These are phyloP conservation scores for Echinosophora koreensis DNA, from an alignment of 306 rosid genomes.

Conservation along the genomic window DNA sequence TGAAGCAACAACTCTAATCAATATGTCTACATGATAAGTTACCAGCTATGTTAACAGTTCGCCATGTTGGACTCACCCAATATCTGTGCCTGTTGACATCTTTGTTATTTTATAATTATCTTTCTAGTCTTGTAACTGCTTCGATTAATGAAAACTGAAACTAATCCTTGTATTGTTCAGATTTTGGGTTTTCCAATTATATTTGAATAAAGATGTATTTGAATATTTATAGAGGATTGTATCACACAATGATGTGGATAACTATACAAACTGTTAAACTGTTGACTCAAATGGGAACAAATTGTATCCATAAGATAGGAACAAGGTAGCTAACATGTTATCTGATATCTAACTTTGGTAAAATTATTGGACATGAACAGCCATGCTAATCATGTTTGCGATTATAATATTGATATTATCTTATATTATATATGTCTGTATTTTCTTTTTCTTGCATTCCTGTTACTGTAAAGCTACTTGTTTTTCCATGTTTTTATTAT, in stretches of 20 bases:
- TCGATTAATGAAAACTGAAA: not conserved
- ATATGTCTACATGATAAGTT: not conserved
- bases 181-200: not conserved
- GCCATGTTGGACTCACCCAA: not conserved
- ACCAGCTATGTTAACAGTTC: not conserved
- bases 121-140: not conserved
- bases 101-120: too few relatives aligned
- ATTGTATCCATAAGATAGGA: not conserved
- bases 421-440: not conserved
- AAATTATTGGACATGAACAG: not conserved
- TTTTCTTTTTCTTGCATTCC: conserved; percentile 17
- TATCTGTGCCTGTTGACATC: not conserved
- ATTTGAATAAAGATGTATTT: not conserved
- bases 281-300: not conserved
- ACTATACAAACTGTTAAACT: not conserved
- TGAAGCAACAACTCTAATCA: not conserved
- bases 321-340: conserved; percentile 10
- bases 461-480: conserved; percentile 1
- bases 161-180: not conserved
- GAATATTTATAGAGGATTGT: not conserved
- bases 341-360: conserved; percentile 10
- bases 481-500: conserved; percentile 1
- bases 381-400: conserved; percentile 1
- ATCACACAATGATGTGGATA: not conserved
- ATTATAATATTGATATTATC: not conserved